These are phyloP conservation scores for Aristolochia californica DNA, from an alignment of 164 flowering plant species.

Conservation along the genomic window DNA sequence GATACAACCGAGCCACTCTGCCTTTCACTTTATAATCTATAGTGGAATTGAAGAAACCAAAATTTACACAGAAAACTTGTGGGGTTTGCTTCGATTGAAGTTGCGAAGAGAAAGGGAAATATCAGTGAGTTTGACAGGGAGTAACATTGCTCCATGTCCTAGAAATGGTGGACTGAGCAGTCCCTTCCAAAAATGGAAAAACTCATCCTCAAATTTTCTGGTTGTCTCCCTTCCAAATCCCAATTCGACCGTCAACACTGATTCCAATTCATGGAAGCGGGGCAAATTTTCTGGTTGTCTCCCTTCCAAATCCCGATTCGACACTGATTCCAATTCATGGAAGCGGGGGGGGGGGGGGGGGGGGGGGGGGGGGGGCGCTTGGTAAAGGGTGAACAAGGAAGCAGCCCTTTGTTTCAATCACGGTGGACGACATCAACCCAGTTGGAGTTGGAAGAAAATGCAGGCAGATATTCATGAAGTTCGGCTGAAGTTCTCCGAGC, in stretches of 20 bases:
- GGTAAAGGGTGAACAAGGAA: background rate
- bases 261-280: background rate
- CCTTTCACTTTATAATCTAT: no score
- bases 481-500: slow-evolving; percentile 80
- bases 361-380: background rate
- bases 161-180: background rate
- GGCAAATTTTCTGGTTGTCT: background rate
- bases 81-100: no score
- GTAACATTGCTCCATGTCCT: background rate
- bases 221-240: slow-evolving; percentile 10
- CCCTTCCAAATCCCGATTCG: no score
- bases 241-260: background rate
- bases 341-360: background rate
- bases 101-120: no score
- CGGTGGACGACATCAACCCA: slow-evolving; percentile 55
- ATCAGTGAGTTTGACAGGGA: background rate
- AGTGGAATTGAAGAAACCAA: no score
- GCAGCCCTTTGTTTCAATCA: slow-evolving; percentile 14
- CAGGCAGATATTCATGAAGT: slow-evolving; percentile 80
- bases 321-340: background rate
- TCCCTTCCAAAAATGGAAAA: slow-evolving; percentile 3
- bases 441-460: slow-evolving; percentile 86
- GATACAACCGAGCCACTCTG: no score
- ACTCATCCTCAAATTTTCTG: slow-evolving; percentile 7
- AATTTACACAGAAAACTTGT: no score